These are phyloP conservation scores for Fraxinus ornus DNA, from an alignment of 305 asterid species.

Conservation along the genomic window DNA sequence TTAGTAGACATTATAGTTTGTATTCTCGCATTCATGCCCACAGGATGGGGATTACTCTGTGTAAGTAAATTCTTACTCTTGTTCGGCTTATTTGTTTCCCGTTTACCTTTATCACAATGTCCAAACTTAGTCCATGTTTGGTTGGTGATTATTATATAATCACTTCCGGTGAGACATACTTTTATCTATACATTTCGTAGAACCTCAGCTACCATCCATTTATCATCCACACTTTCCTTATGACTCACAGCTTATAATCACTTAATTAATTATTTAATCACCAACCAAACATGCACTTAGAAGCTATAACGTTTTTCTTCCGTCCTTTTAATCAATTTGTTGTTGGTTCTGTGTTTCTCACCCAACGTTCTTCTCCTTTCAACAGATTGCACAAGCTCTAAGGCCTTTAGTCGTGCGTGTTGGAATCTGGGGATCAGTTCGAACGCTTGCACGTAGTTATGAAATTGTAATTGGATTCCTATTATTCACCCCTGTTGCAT, in stretches of 20 bases:
- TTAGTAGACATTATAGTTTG: conserved; percentile 72
- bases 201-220: background rate
- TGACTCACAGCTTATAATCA: background rate
- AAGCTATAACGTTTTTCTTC: background rate
- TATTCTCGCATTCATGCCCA: conserved; percentile 94
- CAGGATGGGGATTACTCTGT: conserved; percentile 97
- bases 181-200: background rate
- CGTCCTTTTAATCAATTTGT: background rate
- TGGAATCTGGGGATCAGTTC: conserved; percentile 76
- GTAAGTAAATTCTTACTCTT: conserved; percentile 36
- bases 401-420: conserved; percentile 45
- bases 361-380: background rate
- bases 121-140: background rate
- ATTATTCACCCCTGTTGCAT: conserved; percentile 85
- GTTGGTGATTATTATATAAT: background rate
- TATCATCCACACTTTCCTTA: background rate
- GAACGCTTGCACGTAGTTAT: conserved; percentile 82
- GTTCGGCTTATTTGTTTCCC: background rate
- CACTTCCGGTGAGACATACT: background rate
- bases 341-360: background rate
- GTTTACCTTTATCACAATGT: background rate
- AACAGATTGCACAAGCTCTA: conserved; percentile 87
- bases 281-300: background rate
- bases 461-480: conserved; percentile 74
- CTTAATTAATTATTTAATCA: background rate